Evolutionary conservation across 1,139 yeast genomes (phyloP), one percentile per base, ranked within the genome.

Genomic region (Wickerhamomyces sp.): DNA sequence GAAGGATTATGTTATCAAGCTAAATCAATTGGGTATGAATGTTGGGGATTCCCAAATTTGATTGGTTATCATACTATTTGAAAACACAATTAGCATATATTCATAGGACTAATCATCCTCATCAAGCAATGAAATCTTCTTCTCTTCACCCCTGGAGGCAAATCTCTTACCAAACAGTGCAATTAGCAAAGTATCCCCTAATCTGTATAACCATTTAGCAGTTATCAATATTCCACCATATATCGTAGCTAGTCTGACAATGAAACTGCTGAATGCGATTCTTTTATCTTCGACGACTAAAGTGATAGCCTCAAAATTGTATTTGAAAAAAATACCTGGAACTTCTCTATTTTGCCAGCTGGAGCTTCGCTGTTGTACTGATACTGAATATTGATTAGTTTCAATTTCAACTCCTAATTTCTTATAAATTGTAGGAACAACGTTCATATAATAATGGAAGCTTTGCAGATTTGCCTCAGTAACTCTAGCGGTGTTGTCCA

Each of bases 231-330:
- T 56, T 1, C 86, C 86, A n/a, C 86, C 84, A 34, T 74, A 56
- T 17, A 92, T 83, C 3, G 96, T 90, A 8, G 86, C 83, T 37
- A 90, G 63, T 45, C 89, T 74, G 13, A 89, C 78, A 10, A 89
- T 66, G 61, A 94, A 92, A 53, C 81, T 87, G 29, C 78, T 59
- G 57, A 92, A 90, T 2, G 94, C 75, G 37, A 90, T 67, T 45
- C 97, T 70, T 40, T 67, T 69, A 57, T 90, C 97, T 22, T 71
- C 69, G 28, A 89, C 73, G 4, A 75, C 64, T 51, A 92, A 70
- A 39, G 81, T 75, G 32, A 92, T 76, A 4, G 97, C 94, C 54
- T 92, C 97, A 58, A 92, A 88, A 49, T 87, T 90, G 59, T 90
- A 92, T 41, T 75, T 76, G 67, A 92, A 77, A 56, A 73, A 85